These are phyloP conservation scores for Sporormia fimetaria DNA, from an alignment of 495 filamentous ascomycete species.

Conservation along the genomic window DNA sequence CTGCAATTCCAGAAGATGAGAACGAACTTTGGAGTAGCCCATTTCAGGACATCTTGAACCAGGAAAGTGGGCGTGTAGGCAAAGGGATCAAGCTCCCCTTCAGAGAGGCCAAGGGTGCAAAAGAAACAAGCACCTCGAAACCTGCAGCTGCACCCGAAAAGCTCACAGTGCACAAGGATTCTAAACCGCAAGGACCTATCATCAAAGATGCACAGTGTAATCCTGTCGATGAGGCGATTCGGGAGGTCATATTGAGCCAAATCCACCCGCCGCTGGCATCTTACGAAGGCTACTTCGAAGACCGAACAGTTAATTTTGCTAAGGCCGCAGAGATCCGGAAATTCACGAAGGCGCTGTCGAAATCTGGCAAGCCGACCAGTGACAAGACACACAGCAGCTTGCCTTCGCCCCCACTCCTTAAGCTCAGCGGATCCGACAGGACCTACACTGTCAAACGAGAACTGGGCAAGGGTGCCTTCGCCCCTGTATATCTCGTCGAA, in stretches of 20 bases:
- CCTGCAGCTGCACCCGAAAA: conserved; percentile 8
- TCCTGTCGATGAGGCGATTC: conserved; percentile 64
- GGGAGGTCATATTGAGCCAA: conserved; percentile 59
- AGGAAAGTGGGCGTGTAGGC: conserved; percentile 25
- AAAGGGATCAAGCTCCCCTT: conserved; percentile 42
- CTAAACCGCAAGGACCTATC: conserved; percentile 46
- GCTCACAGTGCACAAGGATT: conserved; percentile 13
- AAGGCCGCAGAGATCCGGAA: conserved; percentile 65
- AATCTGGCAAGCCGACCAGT: conserved; percentile 46
- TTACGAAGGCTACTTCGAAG: conserved; percentile 68
- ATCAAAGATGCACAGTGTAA: conserved; percentile 80
- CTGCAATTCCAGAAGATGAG: conserved; percentile 37
- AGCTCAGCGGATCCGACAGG: conserved; percentile 50
- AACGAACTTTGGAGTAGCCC: conserved; percentile 57
- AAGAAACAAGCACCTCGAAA: conserved; percentile 14
- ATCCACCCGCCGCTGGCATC: conserved; percentile 57
- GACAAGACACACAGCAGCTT: conserved; percentile 49
- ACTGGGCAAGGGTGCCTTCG: conserved; percentile 85
- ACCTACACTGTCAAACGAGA: conserved; percentile 74
- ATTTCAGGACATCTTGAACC: conserved; percentile 48
- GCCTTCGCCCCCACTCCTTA: conserved; percentile 49
- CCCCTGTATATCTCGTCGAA: conserved; percentile 84
- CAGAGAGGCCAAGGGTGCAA: conserved; percentile 23
- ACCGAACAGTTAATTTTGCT: conserved; percentile 45
- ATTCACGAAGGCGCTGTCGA: conserved; percentile 56